Percentiles rank a stretch among this genome's conserved stretches.
These are phyloP conservation scores for Alternaria sp. DNA, from an alignment of 2,329 filamentous ascomycete species.

Conservation along the genomic window DNA sequence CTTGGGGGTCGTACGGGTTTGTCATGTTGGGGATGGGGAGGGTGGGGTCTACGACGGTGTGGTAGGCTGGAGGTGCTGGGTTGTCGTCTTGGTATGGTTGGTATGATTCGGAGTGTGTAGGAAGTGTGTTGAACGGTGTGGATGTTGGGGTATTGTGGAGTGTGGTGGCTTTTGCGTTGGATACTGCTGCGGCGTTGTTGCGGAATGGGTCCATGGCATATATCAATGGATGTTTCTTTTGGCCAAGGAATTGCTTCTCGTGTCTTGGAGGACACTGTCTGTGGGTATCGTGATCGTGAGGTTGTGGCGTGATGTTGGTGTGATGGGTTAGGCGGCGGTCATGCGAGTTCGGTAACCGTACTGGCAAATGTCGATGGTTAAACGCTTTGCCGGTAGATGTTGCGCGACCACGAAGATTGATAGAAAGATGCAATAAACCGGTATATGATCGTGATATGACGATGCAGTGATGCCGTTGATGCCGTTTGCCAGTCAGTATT, in stretches of 20 bases:
- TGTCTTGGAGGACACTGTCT: background rate
- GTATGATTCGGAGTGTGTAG: background rate
- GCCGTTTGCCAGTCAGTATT: background rate
- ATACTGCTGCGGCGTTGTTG: slow-evolving; percentile 17
- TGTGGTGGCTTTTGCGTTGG: slow-evolving; percentile 28
- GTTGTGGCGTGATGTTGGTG: slow-evolving; percentile 42
- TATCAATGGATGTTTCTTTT: slow-evolving; percentile 5
- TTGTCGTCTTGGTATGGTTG: slow-evolving; percentile 15
- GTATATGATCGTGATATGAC: background rate
- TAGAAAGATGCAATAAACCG: background rate
- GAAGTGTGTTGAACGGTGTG: background rate
- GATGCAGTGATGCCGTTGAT: background rate
- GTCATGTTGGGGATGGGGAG: slow-evolving; percentile 25
- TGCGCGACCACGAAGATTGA: slow-evolving; percentile 10
- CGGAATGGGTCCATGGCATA: slow-evolving; percentile 31
- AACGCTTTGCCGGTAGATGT: slow-evolving; percentile 26
- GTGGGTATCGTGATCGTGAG: slow-evolving; percentile 28
- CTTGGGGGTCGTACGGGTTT: slow-evolving; percentile 27
- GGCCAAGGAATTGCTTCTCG: background rate
- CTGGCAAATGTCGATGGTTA: slow-evolving; percentile 19
- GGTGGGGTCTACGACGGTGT: slow-evolving; percentile 34
- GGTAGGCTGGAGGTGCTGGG: slow-evolving; percentile 40
- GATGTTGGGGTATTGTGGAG: slow-evolving; percentile 5
- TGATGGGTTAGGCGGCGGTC: slow-evolving; percentile 32
- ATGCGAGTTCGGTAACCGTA: slow-evolving; percentile 21